Evolutionary conservation across 2,329 filamentous ascomycete species (phyloP).

Genomic region (Acephala macrosclerotiorum): DNA sequence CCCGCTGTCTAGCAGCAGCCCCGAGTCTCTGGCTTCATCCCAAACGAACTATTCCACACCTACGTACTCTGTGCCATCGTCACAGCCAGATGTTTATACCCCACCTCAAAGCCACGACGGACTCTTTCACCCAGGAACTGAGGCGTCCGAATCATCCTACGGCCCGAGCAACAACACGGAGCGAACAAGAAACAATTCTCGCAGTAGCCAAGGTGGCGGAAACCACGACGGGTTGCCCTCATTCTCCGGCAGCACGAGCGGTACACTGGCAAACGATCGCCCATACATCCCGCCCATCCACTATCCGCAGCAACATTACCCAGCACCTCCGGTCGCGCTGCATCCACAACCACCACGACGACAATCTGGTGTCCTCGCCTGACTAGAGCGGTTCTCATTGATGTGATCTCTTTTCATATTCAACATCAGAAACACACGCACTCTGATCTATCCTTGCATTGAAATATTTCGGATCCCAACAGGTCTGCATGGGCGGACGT

Average conservation of each 20-base stretch:
- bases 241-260: conserved; percentile 11
- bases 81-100: conserved; percentile 31
- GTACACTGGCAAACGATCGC: conserved; percentile 30
- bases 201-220: conserved; percentile 23
- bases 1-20: conserved; percentile 35
- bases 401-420: not conserved
- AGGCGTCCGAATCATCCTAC: conserved; percentile 32
- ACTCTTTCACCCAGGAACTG: conserved; percentile 13
- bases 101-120: conserved; percentile 22
- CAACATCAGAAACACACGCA: not conserved
- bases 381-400: not conserved
- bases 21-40: conserved; percentile 37
- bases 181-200: conserved; percentile 27
- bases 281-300: conserved; percentile 23
- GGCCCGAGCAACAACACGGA: conserved; percentile 24
- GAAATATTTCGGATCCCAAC: not conserved
- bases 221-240: conserved; percentile 18
- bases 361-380: conserved; percentile 5
- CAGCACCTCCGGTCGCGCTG: not conserved
- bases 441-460: not conserved
- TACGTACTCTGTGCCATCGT: conserved; percentile 19
- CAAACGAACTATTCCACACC: conserved; percentile 26
- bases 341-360: not conserved
- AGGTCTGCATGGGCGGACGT: not conserved
- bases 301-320: not conserved